phyloP scores from a whole-genome alignment of 2,329 filamentous ascomycete genomes.

The Alternaria consortialis region DNA sequence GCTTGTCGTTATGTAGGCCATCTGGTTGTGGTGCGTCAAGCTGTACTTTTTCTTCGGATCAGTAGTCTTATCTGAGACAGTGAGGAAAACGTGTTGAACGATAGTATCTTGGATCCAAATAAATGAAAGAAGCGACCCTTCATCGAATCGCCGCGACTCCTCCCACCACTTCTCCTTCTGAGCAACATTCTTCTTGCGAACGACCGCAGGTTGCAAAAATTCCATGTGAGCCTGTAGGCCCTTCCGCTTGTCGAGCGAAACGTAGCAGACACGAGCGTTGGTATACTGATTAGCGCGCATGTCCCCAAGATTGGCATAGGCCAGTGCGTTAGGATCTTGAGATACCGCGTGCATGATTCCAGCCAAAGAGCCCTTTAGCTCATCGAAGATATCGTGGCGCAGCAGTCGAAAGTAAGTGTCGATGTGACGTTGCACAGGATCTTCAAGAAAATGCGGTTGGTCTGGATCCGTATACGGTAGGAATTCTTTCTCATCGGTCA shows the following conservation, averaged over 20 bases:
- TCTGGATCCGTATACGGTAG: slow-evolving; percentile 42
- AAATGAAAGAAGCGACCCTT: slow-evolving; percentile 40
- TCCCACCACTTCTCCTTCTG: slow-evolving; percentile 42
- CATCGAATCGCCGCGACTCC: slow-evolving; percentile 34
- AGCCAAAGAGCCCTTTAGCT: slow-evolving; percentile 37
- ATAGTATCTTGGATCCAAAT: slow-evolving; percentile 21
- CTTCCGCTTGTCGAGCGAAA: slow-evolving; percentile 24
- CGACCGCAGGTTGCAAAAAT: slow-evolving; percentile 30
- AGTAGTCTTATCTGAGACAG: slow-evolving; percentile 22
- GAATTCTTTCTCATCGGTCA: slow-evolving; percentile 52
- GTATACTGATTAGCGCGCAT: slow-evolving; percentile 32
- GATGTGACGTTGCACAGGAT: slow-evolving; percentile 38
- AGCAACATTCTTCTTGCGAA: slow-evolving; percentile 18
- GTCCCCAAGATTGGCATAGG: slow-evolving; percentile 26
- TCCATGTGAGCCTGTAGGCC: slow-evolving; percentile 33
- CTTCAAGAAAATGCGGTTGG: slow-evolving; percentile 37
- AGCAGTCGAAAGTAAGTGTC: slow-evolving; percentile 47
- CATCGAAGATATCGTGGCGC: slow-evolving; percentile 46
- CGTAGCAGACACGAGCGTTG: slow-evolving; percentile 26
- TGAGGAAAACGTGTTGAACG: slow-evolving; percentile 41
- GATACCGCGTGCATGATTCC: slow-evolving; percentile 25
- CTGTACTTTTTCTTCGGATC: slow-evolving; percentile 17
- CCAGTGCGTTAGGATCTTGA: slow-evolving; percentile 9
- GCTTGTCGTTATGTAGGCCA: slow-evolving; percentile 25
- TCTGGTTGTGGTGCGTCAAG: slow-evolving; percentile 12